Evolutionary conservation across 2,329 filamentous ascomycete species (phyloP), one percentile per base, ranked within the genome.

Genomic region (Zasmidium cellare): DNA sequence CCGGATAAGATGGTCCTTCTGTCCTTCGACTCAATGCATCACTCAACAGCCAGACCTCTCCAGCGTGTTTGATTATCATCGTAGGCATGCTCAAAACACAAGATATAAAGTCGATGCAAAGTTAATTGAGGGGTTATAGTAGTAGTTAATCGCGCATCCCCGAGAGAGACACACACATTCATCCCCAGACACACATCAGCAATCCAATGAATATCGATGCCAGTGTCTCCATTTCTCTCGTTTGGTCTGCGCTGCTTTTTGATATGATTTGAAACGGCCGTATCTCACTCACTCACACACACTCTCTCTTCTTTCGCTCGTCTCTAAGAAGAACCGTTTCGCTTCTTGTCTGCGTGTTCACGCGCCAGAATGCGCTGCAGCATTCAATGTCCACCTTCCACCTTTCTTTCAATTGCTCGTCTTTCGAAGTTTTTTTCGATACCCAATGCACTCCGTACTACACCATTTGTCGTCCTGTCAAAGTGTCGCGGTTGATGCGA

Each of bases 361-460:
- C 16, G 35, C 35, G 35, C 35, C 35, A 41, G n/a, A 18, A 41
- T 41, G 35, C 35, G 35, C 35, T n/a, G 12, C 5, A 7, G 50
- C 41, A 46, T 14, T 41, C 31, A 20, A 46, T 35, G 14, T 53
- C 38, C 23, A 49, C 48, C 35, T 46, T 46, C 46, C 44, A 41
- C 35, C n/a, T 9, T 14, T 14, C 35, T 41, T 6, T 41, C 35
- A 41, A 28, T 28, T 45, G 3, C 20, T 41, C 50, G 31, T 35
- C 45, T 38, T 53, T 44, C 11, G 9, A 23, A 51, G 20, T 44
- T 18, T 51, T 14, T 38, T n/a, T 45, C 50, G 19, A 45, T 53
- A 46, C 44, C 51, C 51, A 53, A 53, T 53, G 51, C 51, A 53
- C 51, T 46, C 20, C 24, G 47, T 50, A n/a, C 11, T 23, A 24